Base-by-base conservation (phyloP, 352 stramenopile genomes). In the Pythium aristosporum region DNA sequence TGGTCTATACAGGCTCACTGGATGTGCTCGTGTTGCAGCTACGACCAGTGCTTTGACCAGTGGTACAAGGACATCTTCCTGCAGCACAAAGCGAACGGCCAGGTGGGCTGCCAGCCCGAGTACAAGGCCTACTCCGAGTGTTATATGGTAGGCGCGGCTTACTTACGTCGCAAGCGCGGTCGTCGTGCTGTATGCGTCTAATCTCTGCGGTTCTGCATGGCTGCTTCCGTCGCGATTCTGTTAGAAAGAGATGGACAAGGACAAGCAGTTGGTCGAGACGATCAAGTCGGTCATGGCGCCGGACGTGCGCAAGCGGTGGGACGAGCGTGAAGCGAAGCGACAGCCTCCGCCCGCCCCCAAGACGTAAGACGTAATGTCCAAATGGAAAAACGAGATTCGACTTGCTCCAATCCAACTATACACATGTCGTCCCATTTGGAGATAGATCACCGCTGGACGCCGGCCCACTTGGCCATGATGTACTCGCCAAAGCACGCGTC, bases 11-110 rank as follows among this genome's bases (percentile, higher is more conserved):
- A 34, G n/a, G 7, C 39, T 46, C 39, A 18, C 8, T 46, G 39
- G 1, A 15, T 46, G 6, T n/a, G 39, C 12, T 18, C 16, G 11
- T 34, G 48, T 20, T 67, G 49, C 55, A 84, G 75, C 15, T 88
- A 89, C 63, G 86, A 95, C 64, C 80, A 92, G 61, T 95, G 86
- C 76, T 95, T 95, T 72, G 86, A 95, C 63, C 75, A 81, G 69
- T 95, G 86, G 86, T 95, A 93, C 72, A 90, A 83, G 50, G 74
- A 93, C 39, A 75, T 93, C 30, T 95, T 95, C 61, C 69, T 95
- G 20, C 82, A 91, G 74, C 72, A 89, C 47, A 93, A 91, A 60
- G 84, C 80, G 36, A 53, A 87, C 36, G 82, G 82, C 55, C 67
- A 86, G 59, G 67, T 92, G 15, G 86, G 86, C 53, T 95, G 86